These are phyloP conservation scores for Solanum hybrid DNA, from an alignment of 305 asterid species.

Conservation along the genomic window DNA sequence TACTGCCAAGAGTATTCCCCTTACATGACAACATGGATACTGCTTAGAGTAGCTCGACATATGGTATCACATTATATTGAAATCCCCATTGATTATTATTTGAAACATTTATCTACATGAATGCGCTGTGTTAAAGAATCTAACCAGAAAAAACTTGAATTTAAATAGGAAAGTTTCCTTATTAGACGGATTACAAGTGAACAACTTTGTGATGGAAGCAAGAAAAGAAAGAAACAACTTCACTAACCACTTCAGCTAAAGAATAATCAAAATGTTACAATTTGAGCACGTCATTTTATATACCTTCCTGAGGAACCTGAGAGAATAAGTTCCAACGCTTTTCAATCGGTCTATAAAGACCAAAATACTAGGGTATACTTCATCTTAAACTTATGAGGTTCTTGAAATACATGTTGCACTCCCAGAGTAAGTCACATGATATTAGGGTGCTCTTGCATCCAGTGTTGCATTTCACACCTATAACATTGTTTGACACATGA, in stretches of 20 bases:
- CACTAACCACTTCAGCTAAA: background rate
- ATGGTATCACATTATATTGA: too few relatives aligned
- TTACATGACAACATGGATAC: background rate
- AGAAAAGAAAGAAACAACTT: background rate
- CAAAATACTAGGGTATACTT: background rate
- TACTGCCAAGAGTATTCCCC: too few relatives aligned
- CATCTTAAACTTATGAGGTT: background rate
- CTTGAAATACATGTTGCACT: background rate
- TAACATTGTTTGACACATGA: background rate
- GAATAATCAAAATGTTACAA: background rate
- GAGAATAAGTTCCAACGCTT: background rate
- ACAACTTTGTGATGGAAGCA: background rate
- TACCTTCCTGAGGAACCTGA: background rate
- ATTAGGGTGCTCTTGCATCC: background rate
- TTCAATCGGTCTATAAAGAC: background rate
- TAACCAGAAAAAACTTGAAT: background rate
- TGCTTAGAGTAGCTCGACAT: too few relatives aligned
- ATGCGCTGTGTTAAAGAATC: background rate
- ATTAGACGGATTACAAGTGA: background rate
- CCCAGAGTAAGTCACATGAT: background rate
- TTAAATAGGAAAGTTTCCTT: background rate
- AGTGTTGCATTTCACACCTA: too few relatives aligned
- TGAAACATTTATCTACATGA: background rate
- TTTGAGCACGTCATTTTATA: background rate
- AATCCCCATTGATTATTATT: background rate